Evolutionary conservation across 169 alveolate species (phyloP).

Genomic region (Cystoisospora suis): DNA sequence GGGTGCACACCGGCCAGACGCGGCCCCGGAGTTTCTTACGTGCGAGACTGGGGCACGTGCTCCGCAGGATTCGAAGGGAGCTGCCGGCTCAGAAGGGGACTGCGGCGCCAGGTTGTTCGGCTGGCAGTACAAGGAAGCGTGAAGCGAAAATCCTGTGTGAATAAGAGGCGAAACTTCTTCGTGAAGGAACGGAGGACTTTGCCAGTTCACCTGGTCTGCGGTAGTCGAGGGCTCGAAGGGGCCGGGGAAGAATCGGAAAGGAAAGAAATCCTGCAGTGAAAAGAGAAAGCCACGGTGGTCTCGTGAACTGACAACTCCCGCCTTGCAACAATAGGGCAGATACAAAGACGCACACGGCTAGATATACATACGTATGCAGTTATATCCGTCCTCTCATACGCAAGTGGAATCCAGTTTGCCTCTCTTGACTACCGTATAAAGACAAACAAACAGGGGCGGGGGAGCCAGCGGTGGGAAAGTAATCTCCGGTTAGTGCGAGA

Average conservation of each 20-base stretch:
- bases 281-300: not conserved
- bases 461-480: too few species aligned
- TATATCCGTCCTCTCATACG: too few species aligned
- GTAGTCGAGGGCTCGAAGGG: conserved; percentile 15
- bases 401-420: too few species aligned
- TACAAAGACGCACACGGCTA: not conserved
- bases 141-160: conserved; percentile 15
- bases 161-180: not conserved
- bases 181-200: conserved; percentile 9
- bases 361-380: not conserved
- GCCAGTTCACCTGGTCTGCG: not conserved
- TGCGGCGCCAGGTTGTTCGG: not conserved
- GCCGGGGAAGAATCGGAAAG: conserved; percentile 3
- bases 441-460: too few species aligned
- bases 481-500: too few species aligned
- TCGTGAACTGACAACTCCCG: not conserved
- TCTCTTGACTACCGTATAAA: too few species aligned
- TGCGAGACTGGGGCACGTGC: not conserved
- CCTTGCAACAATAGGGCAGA: not conserved
- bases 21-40: not conserved
- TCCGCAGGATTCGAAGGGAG: not conserved
- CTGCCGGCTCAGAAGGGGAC: not conserved
- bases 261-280: conserved; percentile 6
- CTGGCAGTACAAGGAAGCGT: not conserved
- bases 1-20: not conserved